Percentiles rank a stretch among this genome's conserved stretches.
Evolutionary conservation across 768 basidiomycete species (phyloP).

Genomic region (Amanita pseudoporphyria): DNA sequence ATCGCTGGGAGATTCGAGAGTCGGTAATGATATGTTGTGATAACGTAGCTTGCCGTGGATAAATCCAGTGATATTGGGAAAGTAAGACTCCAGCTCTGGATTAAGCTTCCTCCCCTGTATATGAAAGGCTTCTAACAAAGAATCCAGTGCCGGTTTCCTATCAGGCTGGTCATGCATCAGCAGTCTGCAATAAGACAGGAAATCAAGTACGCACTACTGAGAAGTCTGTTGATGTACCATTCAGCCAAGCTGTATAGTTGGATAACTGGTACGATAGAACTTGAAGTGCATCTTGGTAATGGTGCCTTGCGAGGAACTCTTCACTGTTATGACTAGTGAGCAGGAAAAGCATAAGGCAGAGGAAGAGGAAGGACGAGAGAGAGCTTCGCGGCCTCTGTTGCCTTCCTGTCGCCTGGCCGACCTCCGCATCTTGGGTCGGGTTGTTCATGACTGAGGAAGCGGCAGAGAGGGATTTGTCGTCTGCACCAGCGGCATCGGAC

Average conservation of each 20-base stretch:
- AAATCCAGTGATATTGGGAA: slow-evolving; percentile 71
- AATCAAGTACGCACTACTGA: slow-evolving; percentile 38
- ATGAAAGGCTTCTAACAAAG: slow-evolving; percentile 41
- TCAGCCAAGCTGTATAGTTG: slow-evolving; percentile 74
- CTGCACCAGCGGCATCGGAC: slow-evolving; percentile 9
- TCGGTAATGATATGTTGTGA: slow-evolving; percentile 52
- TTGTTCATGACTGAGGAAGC: slow-evolving; percentile 15
- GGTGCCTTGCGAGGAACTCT: slow-evolving; percentile 51
- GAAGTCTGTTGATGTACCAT: slow-evolving; percentile 57
- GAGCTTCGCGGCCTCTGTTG: slow-evolving; percentile 40
- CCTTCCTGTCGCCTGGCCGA: slow-evolving; percentile 20
- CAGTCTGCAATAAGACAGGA: neutral
- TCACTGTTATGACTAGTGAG: slow-evolving; percentile 68
- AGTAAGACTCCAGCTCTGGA: slow-evolving; percentile 46
- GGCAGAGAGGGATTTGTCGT: slow-evolving; percentile 8
- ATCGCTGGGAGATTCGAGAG: slow-evolving; percentile 17
- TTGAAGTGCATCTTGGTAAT: slow-evolving; percentile 57
- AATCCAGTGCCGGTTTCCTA: slow-evolving; percentile 29
- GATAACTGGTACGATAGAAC: slow-evolving; percentile 48
- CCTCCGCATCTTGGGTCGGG: slow-evolving; percentile 28
- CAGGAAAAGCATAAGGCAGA: slow-evolving; percentile 69
- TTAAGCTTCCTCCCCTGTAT: slow-evolving; percentile 35
- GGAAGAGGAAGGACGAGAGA: slow-evolving; percentile 64
- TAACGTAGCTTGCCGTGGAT: slow-evolving; percentile 53
- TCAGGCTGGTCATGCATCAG: slow-evolving; percentile 30